These are phyloP conservation scores for Sordariomycetes sp. DNA, from an alignment of 2,329 filamentous ascomycete species.

Conservation along the genomic window DNA sequence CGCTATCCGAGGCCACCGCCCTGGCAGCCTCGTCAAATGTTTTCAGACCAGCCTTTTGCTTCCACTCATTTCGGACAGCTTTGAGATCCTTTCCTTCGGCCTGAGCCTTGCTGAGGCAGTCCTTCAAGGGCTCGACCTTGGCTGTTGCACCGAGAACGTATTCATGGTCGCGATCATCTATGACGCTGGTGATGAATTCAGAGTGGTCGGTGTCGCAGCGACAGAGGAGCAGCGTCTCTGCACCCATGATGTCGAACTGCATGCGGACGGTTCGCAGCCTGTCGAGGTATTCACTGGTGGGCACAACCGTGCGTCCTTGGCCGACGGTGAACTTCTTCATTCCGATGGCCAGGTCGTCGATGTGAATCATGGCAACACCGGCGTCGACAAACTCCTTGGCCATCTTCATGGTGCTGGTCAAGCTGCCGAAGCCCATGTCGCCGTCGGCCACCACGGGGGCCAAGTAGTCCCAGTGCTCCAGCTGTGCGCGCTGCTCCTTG, in stretches of 20 bases:
- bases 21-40: slow-evolving; percentile 25
- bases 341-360: slow-evolving; percentile 31
- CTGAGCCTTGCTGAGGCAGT: slow-evolving; percentile 5
- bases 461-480: slow-evolving; percentile 28
- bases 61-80: slow-evolving; percentile 19
- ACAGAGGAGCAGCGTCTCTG: slow-evolving; percentile 25
- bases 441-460: slow-evolving; percentile 29
- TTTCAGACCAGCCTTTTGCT: slow-evolving; percentile 15
- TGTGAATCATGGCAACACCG: slow-evolving; percentile 31
- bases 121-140: slow-evolving; percentile 8
- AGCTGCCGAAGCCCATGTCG: slow-evolving; percentile 31
- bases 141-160: slow-evolving; percentile 27
- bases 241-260: slow-evolving; percentile 29
- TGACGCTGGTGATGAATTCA: slow-evolving; percentile 25
- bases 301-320: slow-evolving; percentile 27
- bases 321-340: slow-evolving; percentile 33
- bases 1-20: slow-evolving; percentile 11
- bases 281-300: slow-evolving; percentile 26
- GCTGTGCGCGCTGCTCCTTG: slow-evolving; percentile 15
- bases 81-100: slow-evolving; percentile 15
- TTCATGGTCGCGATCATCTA: slow-evolving; percentile 26
- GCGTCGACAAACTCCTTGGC: slow-evolving; percentile 28
- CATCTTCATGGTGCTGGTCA: slow-evolving; percentile 30
- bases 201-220: slow-evolving; percentile 26
- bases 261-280: slow-evolving; percentile 24